Evolutionary conservation across 345 rosid species (phyloP).

Genomic region (Hypericum androsaemum): DNA sequence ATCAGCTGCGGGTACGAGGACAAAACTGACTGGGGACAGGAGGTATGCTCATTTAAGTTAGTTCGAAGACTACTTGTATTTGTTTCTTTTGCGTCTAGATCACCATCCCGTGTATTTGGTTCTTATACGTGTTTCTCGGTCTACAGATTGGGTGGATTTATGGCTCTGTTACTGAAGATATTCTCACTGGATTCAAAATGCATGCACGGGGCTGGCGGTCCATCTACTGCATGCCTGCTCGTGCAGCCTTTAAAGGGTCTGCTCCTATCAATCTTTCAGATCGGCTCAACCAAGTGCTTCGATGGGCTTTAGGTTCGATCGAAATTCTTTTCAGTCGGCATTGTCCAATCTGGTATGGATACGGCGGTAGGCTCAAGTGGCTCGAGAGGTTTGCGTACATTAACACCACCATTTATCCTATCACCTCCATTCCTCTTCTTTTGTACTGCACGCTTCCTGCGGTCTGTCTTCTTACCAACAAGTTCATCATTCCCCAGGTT

Average conservation of each 20-base stretch:
- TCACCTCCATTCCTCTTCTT: background rate
- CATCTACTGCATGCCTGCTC: slow-evolving; percentile 1
- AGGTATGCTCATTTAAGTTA: background rate
- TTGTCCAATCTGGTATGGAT: slow-evolving; percentile 1
- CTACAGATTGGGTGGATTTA: slow-evolving; percentile 1
- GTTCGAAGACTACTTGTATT: no score
- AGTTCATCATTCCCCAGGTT: slow-evolving; percentile 1
- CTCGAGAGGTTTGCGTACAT: background rate
- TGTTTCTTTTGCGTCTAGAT: no score
- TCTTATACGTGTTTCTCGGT: background rate
- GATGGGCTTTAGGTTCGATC: slow-evolving; percentile 1
- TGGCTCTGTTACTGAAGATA: background rate
- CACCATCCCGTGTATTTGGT: no score
- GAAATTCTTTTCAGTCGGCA: slow-evolving; percentile 2
- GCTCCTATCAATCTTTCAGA: no score
- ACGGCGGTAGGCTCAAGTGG: background rate
- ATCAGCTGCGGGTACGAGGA: background rate
- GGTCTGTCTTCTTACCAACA: slow-evolving; percentile 1
- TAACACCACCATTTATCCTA: background rate
- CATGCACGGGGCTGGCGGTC: slow-evolving; percentile 1
- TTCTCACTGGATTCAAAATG: slow-evolving; percentile 1
- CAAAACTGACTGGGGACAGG: background rate
- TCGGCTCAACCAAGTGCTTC: background rate
- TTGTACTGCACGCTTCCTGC: slow-evolving; percentile 1
- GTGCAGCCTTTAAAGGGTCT: background rate